Conservation (phyloP, 2,329 filamentous ascomycete genomes). For the Chaetomium globosum region DNA sequence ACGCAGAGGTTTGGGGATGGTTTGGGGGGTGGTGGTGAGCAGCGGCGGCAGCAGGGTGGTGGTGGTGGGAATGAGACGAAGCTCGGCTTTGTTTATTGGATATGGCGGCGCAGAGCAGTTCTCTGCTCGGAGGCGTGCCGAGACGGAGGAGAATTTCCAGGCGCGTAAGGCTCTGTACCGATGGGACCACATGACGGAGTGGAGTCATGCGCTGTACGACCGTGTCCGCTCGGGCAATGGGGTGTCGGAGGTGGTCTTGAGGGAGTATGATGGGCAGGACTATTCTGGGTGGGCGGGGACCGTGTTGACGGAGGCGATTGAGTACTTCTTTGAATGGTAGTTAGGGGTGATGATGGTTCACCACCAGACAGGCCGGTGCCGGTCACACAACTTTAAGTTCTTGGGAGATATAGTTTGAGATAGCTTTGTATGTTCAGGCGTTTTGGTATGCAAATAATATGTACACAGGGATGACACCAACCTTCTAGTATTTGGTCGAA, state of each 20-base stretch:
- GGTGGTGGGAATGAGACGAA: not conserved
- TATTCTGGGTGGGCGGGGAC: not conserved
- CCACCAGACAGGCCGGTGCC: no score
- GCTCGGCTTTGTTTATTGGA: not conserved
- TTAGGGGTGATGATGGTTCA: not conserved
- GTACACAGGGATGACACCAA: no score
- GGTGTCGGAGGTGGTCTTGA: not conserved
- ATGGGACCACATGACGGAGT: not conserved
- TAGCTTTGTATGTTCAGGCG: not conserved
- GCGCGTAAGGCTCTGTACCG: not conserved
- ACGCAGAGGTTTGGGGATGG: not conserved
- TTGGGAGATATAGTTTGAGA: not conserved
- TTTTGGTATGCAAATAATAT: not conserved
- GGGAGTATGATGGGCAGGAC: not conserved
- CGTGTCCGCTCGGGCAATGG: not conserved
- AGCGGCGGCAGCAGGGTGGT: no score
- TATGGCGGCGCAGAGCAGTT: not conserved
- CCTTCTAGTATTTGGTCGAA: no score
- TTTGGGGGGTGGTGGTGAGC: no score
- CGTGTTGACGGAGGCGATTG: not conserved
- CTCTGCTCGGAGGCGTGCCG: not conserved
- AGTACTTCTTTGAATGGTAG: constrained; percentile 1
- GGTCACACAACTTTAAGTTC: not conserved
- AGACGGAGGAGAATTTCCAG: not conserved
- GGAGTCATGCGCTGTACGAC: not conserved